Evolutionary conservation across 2,329 filamentous ascomycete species (phyloP).

Genomic region (Apiospora saccharicola): DNA sequence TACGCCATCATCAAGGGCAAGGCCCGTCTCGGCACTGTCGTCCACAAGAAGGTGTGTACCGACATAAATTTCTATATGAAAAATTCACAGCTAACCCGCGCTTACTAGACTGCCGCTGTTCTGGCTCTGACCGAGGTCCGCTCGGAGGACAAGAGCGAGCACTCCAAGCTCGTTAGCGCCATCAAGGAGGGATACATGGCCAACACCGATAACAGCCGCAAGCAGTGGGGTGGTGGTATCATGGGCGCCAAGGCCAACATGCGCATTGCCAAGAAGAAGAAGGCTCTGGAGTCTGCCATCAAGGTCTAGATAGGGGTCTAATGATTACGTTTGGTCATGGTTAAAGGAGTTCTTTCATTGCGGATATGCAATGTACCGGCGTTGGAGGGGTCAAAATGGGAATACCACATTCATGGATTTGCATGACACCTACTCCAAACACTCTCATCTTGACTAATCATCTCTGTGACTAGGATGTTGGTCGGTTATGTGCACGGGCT

Average conservation of each 20-base stretch:
- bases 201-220: conserved; percentile 90
- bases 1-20: conserved; percentile 99
- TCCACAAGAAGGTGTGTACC: conserved; percentile 91
- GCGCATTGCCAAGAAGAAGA: conserved; percentile 83
- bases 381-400: conserved; percentile 47
- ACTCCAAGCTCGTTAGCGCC: conserved; percentile 93
- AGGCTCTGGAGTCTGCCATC: conserved; percentile 92
- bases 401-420: conserved; percentile 47
- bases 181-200: conserved; percentile 98
- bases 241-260: conserved; percentile 94
- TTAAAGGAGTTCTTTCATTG: conserved; percentile 40
- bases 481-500: neutral
- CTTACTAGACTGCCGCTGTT: conserved; percentile 90
- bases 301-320: conserved; percentile 77
- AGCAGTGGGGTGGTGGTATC: conserved; percentile 99
- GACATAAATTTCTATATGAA: conserved; percentile 6
- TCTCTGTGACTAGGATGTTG: conserved; percentile 10
- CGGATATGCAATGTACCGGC: conserved; percentile 45
- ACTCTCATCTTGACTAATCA: conserved; percentile 13
- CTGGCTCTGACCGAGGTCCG: conserved; percentile 96
- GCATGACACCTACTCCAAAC: conserved; percentile 41
- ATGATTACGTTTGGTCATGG: conserved; percentile 37
- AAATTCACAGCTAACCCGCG: conserved; percentile 39
- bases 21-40: conserved; percentile 97
- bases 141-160: conserved; percentile 97